A percentile compares a stretch with the other conserved stretches of the same genome.
These are phyloP conservation scores for Cladosporium oxysporum DNA, from an alignment of 2,329 filamentous ascomycete genomes.

Conservation along the genomic window DNA sequence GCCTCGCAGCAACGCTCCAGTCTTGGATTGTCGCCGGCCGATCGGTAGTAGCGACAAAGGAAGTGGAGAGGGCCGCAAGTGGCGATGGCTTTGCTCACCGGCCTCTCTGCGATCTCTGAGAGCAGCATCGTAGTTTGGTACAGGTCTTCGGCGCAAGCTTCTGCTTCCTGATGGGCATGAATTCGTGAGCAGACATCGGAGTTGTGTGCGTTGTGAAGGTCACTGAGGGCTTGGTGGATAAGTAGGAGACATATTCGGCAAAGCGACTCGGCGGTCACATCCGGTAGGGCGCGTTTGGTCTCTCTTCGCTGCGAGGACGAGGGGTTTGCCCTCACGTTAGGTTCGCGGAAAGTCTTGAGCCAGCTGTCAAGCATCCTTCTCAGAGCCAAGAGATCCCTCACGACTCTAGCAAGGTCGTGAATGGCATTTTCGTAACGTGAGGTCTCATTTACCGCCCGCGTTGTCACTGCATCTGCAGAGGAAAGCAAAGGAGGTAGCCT, in stretches of 20 bases:
- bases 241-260: conserved; percentile 14
- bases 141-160: background rate
- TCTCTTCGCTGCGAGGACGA: background rate
- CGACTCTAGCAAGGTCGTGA: background rate
- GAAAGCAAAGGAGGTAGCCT: background rate
- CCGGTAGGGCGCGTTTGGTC: background rate
- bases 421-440: background rate
- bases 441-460: background rate
- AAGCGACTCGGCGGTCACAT: background rate
- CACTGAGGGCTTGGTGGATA: background rate
- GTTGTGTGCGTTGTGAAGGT: background rate
- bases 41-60: background rate
- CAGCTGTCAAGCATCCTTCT: background rate
- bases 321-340: background rate
- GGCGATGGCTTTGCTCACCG: conserved; percentile 2
- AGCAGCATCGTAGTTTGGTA: background rate
- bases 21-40: background rate
- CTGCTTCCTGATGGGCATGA: background rate
- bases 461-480: background rate
- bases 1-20: background rate
- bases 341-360: conserved; percentile 1
- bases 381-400: conserved; percentile 1
- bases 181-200: background rate
- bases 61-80: conserved; percentile 5
- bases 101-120: background rate